A percentile compares a stretch with the other conserved stretches of the same genome.
Conservation (phyloP, 2,329 filamentous ascomycete genomes). For the Helotiales sp. region DNA sequence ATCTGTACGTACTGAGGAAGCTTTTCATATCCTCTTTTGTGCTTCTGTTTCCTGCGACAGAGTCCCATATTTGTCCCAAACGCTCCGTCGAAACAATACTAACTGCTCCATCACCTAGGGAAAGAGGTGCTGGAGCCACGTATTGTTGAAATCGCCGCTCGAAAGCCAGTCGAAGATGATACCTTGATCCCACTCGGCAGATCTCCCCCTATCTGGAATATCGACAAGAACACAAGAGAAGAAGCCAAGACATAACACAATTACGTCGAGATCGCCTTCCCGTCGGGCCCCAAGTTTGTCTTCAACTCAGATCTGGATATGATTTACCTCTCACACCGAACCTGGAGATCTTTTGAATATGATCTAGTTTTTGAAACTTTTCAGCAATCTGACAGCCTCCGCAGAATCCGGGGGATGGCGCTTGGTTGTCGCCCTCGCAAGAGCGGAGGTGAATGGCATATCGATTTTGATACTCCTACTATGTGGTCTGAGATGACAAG, state of each 20-base stretch:
- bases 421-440: background rate
- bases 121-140: background rate
- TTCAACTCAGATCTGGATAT: background rate
- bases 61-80: too few relatives aligned
- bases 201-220: background rate
- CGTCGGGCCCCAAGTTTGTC: background rate
- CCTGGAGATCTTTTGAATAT: background rate
- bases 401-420: background rate
- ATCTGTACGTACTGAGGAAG: too few relatives aligned
- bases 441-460: too few relatives aligned
- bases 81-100: too few relatives aligned
- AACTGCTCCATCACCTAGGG: too few relatives aligned
- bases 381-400: background rate
- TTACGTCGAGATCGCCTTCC: background rate
- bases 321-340: background rate
- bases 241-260: background rate
- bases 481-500: background rate
- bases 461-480: background rate
- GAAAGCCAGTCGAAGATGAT: background rate
- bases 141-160: background rate
- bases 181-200: background rate
- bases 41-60: too few relatives aligned
- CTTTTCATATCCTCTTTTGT: too few relatives aligned
- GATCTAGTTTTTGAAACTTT: background rate
- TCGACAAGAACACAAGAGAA: background rate